phyloP scores from a whole-genome alignment of 371 early-diverging fungal genomes.

The Mucor indicus region DNA sequence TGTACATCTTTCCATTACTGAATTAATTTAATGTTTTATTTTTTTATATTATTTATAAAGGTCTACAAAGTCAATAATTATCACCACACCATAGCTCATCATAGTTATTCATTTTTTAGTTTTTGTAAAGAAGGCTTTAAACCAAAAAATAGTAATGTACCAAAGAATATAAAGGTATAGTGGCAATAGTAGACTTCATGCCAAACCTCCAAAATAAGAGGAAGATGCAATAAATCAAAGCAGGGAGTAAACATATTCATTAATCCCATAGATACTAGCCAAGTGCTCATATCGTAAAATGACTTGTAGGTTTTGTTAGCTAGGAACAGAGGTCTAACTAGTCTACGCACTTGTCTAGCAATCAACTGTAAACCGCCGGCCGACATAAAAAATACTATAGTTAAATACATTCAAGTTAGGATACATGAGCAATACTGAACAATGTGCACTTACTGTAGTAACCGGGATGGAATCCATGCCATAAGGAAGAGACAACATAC shows the following conservation, averaged over 20 bases:
- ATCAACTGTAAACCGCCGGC: slow-evolving; percentile 22
- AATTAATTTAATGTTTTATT: too few relatives aligned
- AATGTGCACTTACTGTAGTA: slow-evolving; percentile 78
- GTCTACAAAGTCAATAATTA: too few relatives aligned
- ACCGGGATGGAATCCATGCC: slow-evolving; percentile 95
- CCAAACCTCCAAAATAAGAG: slow-evolving; percentile 60
- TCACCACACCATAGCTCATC: too few relatives aligned
- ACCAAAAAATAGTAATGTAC: too few relatives aligned
- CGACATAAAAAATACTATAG: slow-evolving; percentile 30
- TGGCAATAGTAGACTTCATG: slow-evolving; percentile 53
- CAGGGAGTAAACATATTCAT: slow-evolving; percentile 71
- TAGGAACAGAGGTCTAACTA: slow-evolving; percentile 61
- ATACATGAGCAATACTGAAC: too few relatives aligned
- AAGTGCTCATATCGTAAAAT: slow-evolving; percentile 76
- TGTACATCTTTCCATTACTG: too few relatives aligned
- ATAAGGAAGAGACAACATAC: slow-evolving; percentile 79
- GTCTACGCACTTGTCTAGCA: slow-evolving; percentile 54
- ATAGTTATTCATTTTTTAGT: too few relatives aligned
- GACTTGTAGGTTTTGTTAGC: neutral
- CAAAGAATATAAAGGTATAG: slow-evolving; percentile 41
- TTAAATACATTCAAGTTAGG: too few relatives aligned
- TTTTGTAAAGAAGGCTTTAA: too few relatives aligned
- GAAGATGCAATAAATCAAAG: slow-evolving; percentile 63
- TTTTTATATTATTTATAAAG: too few relatives aligned
- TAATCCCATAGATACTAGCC: slow-evolving; percentile 58